These are phyloP conservation scores for Solanum hybrid DNA, from an alignment of 305 asterid genomes.

Conservation along the genomic window DNA sequence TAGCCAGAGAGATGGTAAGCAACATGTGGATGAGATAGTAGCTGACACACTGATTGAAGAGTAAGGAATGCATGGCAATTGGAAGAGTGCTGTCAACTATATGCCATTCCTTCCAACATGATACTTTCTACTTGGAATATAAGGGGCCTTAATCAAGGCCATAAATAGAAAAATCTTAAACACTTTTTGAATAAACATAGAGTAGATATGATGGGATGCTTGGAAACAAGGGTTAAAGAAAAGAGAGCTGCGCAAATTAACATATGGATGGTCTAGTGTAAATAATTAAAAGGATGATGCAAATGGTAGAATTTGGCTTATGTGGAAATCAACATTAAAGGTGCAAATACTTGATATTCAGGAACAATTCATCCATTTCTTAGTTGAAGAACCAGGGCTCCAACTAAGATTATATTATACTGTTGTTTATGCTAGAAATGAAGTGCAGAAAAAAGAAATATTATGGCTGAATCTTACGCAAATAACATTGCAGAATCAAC, in stretches of 20 bases:
- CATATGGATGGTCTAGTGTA: neutral
- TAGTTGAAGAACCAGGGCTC: neutral
- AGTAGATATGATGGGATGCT: neutral
- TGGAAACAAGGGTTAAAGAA: neutral
- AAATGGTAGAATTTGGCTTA: too few species aligned
- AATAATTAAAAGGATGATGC: neutral
- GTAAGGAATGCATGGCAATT: neutral
- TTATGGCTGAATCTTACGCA: neutral
- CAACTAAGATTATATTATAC: neutral
- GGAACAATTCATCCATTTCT: neutral
- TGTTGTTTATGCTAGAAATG: neutral
- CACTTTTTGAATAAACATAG: neutral
- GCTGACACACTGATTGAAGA: neutral
- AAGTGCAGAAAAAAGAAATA: neutral
- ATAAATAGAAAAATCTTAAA: too few species aligned
- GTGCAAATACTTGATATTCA: neutral
- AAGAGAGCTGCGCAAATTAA: neutral
- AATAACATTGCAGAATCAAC: neutral
- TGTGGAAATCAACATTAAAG: neutral
- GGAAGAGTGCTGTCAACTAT: neutral
- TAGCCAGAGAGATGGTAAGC: neutral
- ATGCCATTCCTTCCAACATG: neutral
- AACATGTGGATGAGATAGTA: neutral
- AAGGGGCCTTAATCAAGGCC: neutral
- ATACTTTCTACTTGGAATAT: neutral